These are phyloP conservation scores for Erodium chrysanthum DNA, from an alignment of 441 rosid species.

Conservation along the genomic window DNA sequence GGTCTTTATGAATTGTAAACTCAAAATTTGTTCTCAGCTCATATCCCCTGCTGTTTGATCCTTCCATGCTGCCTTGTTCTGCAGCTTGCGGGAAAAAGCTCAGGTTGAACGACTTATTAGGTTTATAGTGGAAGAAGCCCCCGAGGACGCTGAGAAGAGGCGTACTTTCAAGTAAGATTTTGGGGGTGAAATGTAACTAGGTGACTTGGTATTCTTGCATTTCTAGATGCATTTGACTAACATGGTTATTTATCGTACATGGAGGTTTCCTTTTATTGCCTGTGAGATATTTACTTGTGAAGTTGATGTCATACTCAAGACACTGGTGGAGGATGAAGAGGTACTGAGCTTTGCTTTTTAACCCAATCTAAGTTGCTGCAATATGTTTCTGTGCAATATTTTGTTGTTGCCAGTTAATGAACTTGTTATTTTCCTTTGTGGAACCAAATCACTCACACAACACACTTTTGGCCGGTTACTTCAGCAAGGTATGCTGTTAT, in stretches of 20 bases:
- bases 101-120: conserved; percentile 56
- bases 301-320: conserved; percentile 61
- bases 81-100: conserved; percentile 52
- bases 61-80: conserved; percentile 13
- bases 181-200: conserved; percentile 11
- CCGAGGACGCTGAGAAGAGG: conserved; percentile 44
- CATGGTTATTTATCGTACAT: conserved; percentile 10
- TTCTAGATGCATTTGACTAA: background rate
- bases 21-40: background rate
- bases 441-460: conserved; percentile 42
- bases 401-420: conserved; percentile 44
- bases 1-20: background rate
- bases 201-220: conserved; percentile 6
- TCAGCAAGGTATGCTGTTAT: conserved; percentile 48
- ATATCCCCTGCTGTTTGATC: background rate
- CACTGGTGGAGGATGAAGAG: conserved; percentile 52
- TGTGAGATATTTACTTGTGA: conserved; percentile 74
- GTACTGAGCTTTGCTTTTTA: background rate
- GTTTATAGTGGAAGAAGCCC: conserved; percentile 53
- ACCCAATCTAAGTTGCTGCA: conserved; percentile 10
- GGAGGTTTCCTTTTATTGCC: conserved; percentile 53
- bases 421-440: conserved; percentile 53
- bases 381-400: background rate
- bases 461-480: conserved; percentile 59
- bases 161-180: conserved; percentile 43